Evolutionary conservation across 2,329 filamentous ascomycete species (phyloP), one percentile per base, ranked within the genome.

Genomic region (Penicillium corylophilum): DNA sequence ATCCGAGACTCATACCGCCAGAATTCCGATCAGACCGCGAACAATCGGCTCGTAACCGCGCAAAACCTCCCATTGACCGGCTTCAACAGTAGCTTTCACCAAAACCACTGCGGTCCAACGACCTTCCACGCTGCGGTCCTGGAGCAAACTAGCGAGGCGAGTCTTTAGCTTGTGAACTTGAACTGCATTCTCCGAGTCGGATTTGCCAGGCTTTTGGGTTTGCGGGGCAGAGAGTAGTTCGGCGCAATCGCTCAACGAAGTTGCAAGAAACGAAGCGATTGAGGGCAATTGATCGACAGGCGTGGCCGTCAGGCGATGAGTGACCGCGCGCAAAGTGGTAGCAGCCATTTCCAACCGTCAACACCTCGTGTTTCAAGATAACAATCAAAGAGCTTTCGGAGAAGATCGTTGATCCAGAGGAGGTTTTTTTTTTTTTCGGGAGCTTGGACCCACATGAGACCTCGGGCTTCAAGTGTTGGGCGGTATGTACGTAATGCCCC

Each of bases 81-180:
- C 83, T 63, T 96, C 92, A 39, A 96, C 77, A 4, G 86, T 78
- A 4, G 88, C 83, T 74, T 96, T 96, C 70, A 91, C 82, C 44
- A 96, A 74, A 15, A 88, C 85, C 39, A 89, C 83, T 6, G 87
- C 91, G 16, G 86, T 82, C 75, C 93, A 95, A 63, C 90, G 83
- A 39, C 87, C 89, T 62, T 91, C 84, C 2, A 83, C 69, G 43
- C 77, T 89, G 52, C 86, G 86, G 50, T 93, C 90, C 66, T 89
- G 88, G 29, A 96, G 76, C 13, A 96, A 78, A 12, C 88, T 85
- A 1, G 84, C 86, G 53, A 96, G 78, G 47, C 89, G 85, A 4
- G 88, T 90, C 67, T 88, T 90, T 64, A 95, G 79, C 68, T 89
- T 93, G 71, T 95, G 89, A 1, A 94, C 80, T 18, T 90, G 80